Base-by-base conservation (phyloP, 2,329 filamentous ascomycete genomes). In the Fusarium sp. region DNA sequence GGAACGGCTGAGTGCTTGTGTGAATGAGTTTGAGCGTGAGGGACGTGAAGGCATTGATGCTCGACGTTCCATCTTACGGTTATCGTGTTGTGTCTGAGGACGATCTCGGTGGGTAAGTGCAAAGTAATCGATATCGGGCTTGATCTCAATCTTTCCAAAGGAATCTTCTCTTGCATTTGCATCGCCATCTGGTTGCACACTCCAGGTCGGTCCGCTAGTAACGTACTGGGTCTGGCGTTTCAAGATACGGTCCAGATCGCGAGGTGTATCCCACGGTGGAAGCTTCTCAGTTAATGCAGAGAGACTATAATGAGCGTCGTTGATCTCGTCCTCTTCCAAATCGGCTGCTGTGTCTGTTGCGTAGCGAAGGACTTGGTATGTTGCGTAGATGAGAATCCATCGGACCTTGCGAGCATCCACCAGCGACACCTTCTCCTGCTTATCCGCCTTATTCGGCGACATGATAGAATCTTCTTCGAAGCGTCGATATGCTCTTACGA, bases 351-450 rank as follows among this genome's bases (percentile, higher is more conserved):
- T 84, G 38, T 87, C 83, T 2, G 89, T 91, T 41, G 90, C 90
- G 58, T 88, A 89, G 14, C 88, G 86, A 3, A 96, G 85, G n/a
- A 90, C 91, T 78, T 96, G 93, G 62, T 94, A 87, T 7, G 90
- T 86, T 22, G 90, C 87, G 75, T 95, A 95, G 11, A 95, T 86
- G 39, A 95, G 78, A 35, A 95, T 88, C 93, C 93, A 96, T 42
- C 93, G 87, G 20, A 94, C 88, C 79, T 94, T 95, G 44, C 93
- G 89, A 3, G 89, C 92, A 70, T 95, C 93, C 13, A 86, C 83
- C 15, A 89, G 81, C 0, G 80, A 80, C 5, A 83, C 76, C 75
- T 88, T 90, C 39, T 90, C 88, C 10, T 79, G 66, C 62, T 88
- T 89, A 64, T 91, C 88, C 1, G 83, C 82, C 67, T 87, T 90